Evolutionary conservation across 192 early-diverging fungal species (phyloP).

Genomic region (Mortierella claussenii): DNA sequence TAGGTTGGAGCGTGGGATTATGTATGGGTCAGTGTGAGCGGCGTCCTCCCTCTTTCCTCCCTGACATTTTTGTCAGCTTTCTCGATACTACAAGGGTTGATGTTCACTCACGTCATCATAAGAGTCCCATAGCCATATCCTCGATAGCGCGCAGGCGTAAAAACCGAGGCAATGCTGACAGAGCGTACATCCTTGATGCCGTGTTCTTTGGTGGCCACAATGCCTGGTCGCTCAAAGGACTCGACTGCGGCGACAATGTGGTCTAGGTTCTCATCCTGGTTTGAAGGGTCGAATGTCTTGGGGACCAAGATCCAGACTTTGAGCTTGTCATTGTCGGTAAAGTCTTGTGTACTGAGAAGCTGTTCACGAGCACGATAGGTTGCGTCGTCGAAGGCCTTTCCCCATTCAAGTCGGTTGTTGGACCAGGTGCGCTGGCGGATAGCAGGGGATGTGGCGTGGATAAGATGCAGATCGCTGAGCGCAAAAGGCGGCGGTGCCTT

Average conservation of each 20-base stretch:
- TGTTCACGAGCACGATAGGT: conserved; percentile 24
- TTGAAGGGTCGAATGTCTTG: conserved; percentile 32
- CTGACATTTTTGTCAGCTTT: too few relatives aligned
- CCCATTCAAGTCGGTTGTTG: conserved; percentile 38
- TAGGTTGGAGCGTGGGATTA: too few relatives aligned
- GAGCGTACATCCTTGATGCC: conserved; percentile 19
- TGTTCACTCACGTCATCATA: conserved; percentile 38
- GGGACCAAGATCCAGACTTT: conserved; percentile 43
- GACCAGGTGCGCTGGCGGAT: conserved; percentile 32
- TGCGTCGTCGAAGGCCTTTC: conserved; percentile 3
- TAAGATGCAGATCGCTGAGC: conserved; percentile 36
- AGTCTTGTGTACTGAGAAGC: conserved; percentile 11
- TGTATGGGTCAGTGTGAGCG: too few relatives aligned
- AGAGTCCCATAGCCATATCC: conserved; percentile 36
- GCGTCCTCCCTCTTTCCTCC: too few relatives aligned
- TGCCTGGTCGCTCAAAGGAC: conserved; percentile 37
- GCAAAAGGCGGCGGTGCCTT: conserved; percentile 2
- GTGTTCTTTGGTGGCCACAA: conserved; percentile 12
- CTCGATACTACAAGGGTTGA: too few relatives aligned
- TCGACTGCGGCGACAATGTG: conserved; percentile 30
- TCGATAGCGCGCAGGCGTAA: conserved; percentile 35
- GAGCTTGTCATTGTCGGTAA: conserved; percentile 20
- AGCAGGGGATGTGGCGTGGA: conserved; percentile 9
- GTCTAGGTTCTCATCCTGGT: too few relatives aligned
- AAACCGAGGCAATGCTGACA: conserved; percentile 32